Evolutionary conservation across 2,329 filamentous ascomycete species (phyloP), one percentile per base, ranked within the genome.

Genomic region (Colletotrichum gloeosporioides): DNA sequence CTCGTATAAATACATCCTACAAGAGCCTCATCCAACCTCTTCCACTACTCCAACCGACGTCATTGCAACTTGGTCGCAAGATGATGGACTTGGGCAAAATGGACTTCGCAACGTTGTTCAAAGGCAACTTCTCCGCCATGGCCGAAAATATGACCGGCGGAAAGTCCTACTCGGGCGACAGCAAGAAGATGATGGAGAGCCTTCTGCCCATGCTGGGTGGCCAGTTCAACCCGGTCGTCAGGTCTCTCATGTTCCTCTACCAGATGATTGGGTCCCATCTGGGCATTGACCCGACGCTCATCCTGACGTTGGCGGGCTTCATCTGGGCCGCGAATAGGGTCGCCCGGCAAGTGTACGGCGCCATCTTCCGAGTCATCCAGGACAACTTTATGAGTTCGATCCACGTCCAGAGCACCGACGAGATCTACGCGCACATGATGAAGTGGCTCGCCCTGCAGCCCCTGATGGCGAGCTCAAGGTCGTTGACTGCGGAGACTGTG

Each of bases 351-450:
- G 57, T 85, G 0, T 86, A 86, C 78, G 77, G 79, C 15, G 73
- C 85, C 27, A 10, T 86, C 4, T 82, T 83, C 62, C 76, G 79
- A 13, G 71, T 89, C 18, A 77, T 90, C 32, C 82, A 83, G n/a
- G 81, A 82, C 8, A 85, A 91, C 77, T 85, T 91, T 71, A 90
- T 88, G 82, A 87, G 88, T 68, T 87, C 85, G 77, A 86, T 93
- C 71, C 87, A 88, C 67, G 85, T 93, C 64, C 86, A 84, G 73
- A 89, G 88, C 75, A 86, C 86, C 59, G 92, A 93, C 79, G 88
- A 90, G 70, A 91, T 93, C 32, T 92, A 92, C 79, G 68, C 81
- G 4, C 89, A 93, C 69, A 79, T 93, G 65, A 91, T 93, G 85
- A 87, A 89, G 69, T 93, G 89, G 85, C 86, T 93, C 9, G 88